Evolutionary conservation across 139 green algal species (phyloP), one percentile per base, ranked within the genome.

Genomic region (Chlamydomonas asymmetrica): DNA sequence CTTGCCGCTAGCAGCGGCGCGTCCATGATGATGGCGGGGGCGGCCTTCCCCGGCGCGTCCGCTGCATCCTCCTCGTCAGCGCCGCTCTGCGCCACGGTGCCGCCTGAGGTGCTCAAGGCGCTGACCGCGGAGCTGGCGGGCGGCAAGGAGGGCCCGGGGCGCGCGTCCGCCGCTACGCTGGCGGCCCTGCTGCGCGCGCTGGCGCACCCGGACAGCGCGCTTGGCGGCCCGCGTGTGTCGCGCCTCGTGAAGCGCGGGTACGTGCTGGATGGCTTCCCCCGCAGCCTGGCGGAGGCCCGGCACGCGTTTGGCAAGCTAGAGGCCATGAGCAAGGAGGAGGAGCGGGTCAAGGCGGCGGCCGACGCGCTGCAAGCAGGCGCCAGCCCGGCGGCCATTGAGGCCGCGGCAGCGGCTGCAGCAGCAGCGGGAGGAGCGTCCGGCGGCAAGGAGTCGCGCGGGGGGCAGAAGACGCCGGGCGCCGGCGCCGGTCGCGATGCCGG

Each of bases 201-300:
- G 69, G 41, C 72, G 57, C 25, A 54, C 13, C n/a, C n/a, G n/a
- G n/a, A n/a, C n/a, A n/a, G n/a, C n/a, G n/a, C n/a, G n/a, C n/a
- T n/a, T n/a, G n/a, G n/a, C n/a, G n/a, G n/a, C n/a, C n/a, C n/a
- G n/a, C n/a, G n/a, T n/a, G 63, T 76, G 8, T 57, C 34, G 38
- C 62, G 48, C 2, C 16, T 37, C 3, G 20, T 35, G 0, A 78
- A 75, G 23, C 62, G 74, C 2, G 84, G 84, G 16, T 87, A 80
- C 31, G 66, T 89, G 45, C 66, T 89, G 64, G 84, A 89, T 63
- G 80, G 76, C 50, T 85, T 69, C 75, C 80, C 80, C 35, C 75
- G 75, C 43, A 76, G 25, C 0, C 54, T 43, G 4, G 74, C 43
- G 4, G 40, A 75, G 37, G 77, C 80, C 5, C 60, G 70, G 31